Conservation (phyloP, 441 rosid species). For the Erodium trifolium region DNA sequence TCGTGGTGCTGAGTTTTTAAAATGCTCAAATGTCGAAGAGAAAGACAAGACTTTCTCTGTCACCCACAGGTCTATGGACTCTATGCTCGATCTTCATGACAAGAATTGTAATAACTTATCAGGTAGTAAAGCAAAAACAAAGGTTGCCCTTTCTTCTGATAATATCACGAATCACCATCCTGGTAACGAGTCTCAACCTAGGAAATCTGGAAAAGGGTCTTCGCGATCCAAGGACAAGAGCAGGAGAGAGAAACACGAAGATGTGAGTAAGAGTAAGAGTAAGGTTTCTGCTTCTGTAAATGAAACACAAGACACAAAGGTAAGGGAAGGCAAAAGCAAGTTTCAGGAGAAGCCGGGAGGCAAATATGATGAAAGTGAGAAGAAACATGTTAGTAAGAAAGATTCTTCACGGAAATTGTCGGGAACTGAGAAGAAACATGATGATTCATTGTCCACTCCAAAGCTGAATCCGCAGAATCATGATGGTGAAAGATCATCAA, state of each 20-base stretch:
- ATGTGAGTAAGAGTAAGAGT: conserved; percentile 23
- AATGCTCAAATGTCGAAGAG: conserved; percentile 53
- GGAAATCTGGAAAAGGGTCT: conserved; percentile 57
- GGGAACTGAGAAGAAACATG: too few relatives aligned
- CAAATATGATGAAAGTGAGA: conserved; percentile 28
- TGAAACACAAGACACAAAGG: conserved; percentile 26
- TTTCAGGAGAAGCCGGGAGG: conserved; percentile 36
- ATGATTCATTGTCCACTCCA: conserved; percentile 27
- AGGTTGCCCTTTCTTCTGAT: conserved; percentile 33
- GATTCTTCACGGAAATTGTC: too few relatives aligned
- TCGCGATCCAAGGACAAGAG: conserved; percentile 58
- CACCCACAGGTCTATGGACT: conserved; percentile 38
- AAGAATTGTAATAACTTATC: conserved; percentile 31
- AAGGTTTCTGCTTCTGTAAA: conserved; percentile 24
- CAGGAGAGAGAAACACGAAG: conserved; percentile 37
- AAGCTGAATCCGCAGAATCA: conserved; percentile 38
- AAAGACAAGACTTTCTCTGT: conserved; percentile 31
- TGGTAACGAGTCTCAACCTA: conserved; percentile 34
- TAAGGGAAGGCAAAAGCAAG: conserved; percentile 34
- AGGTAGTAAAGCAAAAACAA: conserved; percentile 41
- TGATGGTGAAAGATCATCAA: conserved; percentile 27
- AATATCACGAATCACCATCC: conserved; percentile 27
- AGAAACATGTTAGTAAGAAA: too few relatives aligned
- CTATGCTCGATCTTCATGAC: conserved; percentile 41
- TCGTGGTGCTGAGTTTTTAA: conserved; percentile 37